Evolutionary conservation across 2,329 filamentous ascomycete species (phyloP), one percentile per base, ranked within the genome.

Genomic region (Neofusicoccum sp.): DNA sequence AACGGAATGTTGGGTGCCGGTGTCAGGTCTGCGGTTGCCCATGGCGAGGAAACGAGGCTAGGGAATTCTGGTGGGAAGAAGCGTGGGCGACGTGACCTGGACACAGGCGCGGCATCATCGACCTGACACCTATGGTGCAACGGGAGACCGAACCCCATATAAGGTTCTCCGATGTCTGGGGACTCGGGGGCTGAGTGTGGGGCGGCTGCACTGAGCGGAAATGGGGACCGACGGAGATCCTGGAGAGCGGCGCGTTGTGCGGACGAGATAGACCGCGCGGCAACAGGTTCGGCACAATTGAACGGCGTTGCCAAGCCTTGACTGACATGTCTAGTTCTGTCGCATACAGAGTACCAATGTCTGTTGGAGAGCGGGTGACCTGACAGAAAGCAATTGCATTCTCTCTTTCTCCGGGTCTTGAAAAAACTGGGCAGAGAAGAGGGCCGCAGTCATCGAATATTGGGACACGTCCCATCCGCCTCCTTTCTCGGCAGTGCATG

Each of bases 401-500:
- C 26, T 20, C 5, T 8, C 34, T 26, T 26, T 16, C 9, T 6
- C 20, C 14, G 11, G 7, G 6, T 20, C 14, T 14, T 7, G 26
- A 24, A 3, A 41, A 24, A 9, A 31, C 24, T 2, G 6, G 7
- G 41, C 30, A 11, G 7, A 40, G 14, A 30, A n/a, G n/a, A n/a
- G n/a, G n/a, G 16, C 28, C 8, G 9, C n/a, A 12, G 14, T 2
- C 1, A 14, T 12, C 14, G 30, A 31, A 8, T 7, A 20, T 31
- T 38, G 26, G n/a, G 33, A 30, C 36, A 41, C 38, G 24, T 53
- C 14, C 14, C 26, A n/a, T 26, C 16, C 34, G 38, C 38, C 51
- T 56, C 51, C 51, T 56, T 56, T 12, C n/a, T 43, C 28, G 51
- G 51, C 14, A 41, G 11, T 9, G 16, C 51, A 56, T 56, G 51